Base-by-base conservation (phyloP, 192 early-diverging fungal species). In the Coemansia biformis region DNA sequence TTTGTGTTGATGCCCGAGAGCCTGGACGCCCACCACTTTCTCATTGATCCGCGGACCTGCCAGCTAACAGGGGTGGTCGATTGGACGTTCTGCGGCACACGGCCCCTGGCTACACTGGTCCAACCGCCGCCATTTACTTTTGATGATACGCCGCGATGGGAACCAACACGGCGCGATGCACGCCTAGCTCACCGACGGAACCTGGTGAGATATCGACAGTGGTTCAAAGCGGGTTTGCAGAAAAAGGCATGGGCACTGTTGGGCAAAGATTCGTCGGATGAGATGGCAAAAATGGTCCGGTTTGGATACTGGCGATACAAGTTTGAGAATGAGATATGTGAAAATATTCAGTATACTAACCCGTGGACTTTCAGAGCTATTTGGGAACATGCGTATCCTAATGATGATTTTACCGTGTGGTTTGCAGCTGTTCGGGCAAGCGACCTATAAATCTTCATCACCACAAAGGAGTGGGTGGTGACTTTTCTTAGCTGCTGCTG, bases 81-180 rank as follows among this genome's bases (percentile, higher is more conserved):
- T 40, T 71, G 67, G 67, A 63, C 67, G 2, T 71, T 43, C 26
- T 39, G 46, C 43, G 22, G 55, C 8, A 40, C 51, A 12, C 40
- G 56, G 8, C 67, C 67, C 14, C 38, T 71, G 36, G 23, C 41
- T n/a, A 40, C 51, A 11, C 38, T 71, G 32, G 39, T 58, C 0
- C 67, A 71, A 43, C 46, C 67, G 22, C 67, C 67, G n/a, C 31
- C 67, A 0, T 71, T 71, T 19, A 37, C 44, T 2, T 71, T 71
- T 44, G 67, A 71, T 36, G 67, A 71, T n/a, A 51, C 67, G 22
- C 67, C 67, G 19, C 35, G 67, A 1, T 71, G 67, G 67, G 67
- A 71, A 40, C 67, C 67, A 5, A 33, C 37, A 5, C 39, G 16
- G 1, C 43, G 59, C 3, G 56, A 52, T 2, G 41, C 41, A 10